phyloP scores from a whole-genome alignment of 1,139 yeast species.

The Nadsonia starkeyi-henricii region DNA sequence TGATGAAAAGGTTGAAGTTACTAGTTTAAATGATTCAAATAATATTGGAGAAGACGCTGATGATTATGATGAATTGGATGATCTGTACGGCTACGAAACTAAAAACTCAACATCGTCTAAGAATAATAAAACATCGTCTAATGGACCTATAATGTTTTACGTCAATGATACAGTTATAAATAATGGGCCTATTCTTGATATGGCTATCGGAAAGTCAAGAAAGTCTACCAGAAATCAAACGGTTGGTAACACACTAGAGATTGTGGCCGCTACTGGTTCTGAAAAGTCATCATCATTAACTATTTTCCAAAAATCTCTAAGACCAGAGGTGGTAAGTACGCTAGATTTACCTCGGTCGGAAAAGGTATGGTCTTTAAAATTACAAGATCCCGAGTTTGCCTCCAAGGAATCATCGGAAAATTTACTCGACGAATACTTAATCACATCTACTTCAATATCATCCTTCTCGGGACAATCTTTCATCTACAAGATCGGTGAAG shows the following conservation, averaged over 20 bases:
- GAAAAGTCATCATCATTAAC: constrained; percentile 43
- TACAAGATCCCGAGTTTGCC: neutral
- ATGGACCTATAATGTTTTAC: constrained; percentile 11
- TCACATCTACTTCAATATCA: constrained; percentile 40
- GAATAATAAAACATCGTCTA: constrained; percentile 1
- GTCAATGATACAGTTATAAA: constrained; percentile 44
- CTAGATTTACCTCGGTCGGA: constrained; percentile 42
- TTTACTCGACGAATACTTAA: constrained; percentile 26
- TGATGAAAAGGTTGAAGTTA: constrained; percentile 19
- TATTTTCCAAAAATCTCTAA: constrained; percentile 54
- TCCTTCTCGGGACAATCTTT: constrained; percentile 25
- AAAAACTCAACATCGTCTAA: constrained; percentile 2
- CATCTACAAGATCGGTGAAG: constrained; percentile 51
- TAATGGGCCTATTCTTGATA: constrained; percentile 62
- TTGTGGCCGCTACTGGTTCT: constrained; percentile 60
- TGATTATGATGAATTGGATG: constrained; percentile 25
- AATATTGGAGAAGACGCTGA: constrained; percentile 27
- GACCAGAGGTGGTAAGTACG: constrained; percentile 61
- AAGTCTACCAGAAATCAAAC: constrained; percentile 15
- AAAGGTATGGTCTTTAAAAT: constrained; percentile 24
- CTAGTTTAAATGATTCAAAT: constrained; percentile 11
- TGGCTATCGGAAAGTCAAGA: constrained; percentile 50
- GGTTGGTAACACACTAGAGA: constrained; percentile 3
- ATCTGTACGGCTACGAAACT: constrained; percentile 13
- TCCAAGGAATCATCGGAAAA: neutral